Evolutionary conservation across 108 stramenopile species (phyloP).

Genomic region (Conticribra guillardii): DNA sequence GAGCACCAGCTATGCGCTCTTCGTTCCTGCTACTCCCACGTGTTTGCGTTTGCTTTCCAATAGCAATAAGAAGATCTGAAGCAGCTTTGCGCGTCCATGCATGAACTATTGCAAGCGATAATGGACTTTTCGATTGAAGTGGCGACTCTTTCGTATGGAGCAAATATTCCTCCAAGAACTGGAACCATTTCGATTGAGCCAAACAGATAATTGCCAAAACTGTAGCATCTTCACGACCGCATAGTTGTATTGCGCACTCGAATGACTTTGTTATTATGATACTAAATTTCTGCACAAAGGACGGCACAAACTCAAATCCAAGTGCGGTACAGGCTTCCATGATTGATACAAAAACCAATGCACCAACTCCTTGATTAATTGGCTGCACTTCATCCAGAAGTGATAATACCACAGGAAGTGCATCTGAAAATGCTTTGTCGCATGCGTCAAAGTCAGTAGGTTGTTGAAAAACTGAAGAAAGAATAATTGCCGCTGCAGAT

Average conservation of each 20-base stretch:
- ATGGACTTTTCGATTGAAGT: not conserved
- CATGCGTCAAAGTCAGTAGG: not conserved
- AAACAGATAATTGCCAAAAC: slow-evolving; percentile 25
- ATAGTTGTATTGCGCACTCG: slow-evolving; percentile 18
- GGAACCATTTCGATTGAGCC: slow-evolving; percentile 40
- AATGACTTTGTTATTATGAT: slow-evolving; percentile 14
- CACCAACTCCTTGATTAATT: slow-evolving; percentile 33
- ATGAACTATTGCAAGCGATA: slow-evolving; percentile 3
- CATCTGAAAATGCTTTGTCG: slow-evolving; percentile 21
- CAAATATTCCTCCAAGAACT: slow-evolving; percentile 8
- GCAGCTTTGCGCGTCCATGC: slow-evolving; percentile 19
- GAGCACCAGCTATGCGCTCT: slow-evolving; percentile 35
- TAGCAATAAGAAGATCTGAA: slow-evolving; percentile 18
- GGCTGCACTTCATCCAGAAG: slow-evolving; percentile 33
- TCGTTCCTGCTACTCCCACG: slow-evolving; percentile 35
- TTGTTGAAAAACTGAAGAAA: slow-evolving; percentile 9
- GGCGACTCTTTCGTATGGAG: not conserved
- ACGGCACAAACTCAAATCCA: slow-evolving; percentile 1
- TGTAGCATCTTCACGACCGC: slow-evolving; percentile 25
- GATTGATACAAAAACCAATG: slow-evolving; percentile 22
- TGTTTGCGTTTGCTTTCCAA: slow-evolving; percentile 20
- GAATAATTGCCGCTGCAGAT: slow-evolving; percentile 24
- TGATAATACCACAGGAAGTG: slow-evolving; percentile 27
- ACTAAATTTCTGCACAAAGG: slow-evolving; percentile 13
- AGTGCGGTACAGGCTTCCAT: slow-evolving; percentile 16